Evolutionary conservation across 148 eudicot species (phyloP), one percentile per base, ranked within the genome.

Genomic region (Cornus kousa): DNA sequence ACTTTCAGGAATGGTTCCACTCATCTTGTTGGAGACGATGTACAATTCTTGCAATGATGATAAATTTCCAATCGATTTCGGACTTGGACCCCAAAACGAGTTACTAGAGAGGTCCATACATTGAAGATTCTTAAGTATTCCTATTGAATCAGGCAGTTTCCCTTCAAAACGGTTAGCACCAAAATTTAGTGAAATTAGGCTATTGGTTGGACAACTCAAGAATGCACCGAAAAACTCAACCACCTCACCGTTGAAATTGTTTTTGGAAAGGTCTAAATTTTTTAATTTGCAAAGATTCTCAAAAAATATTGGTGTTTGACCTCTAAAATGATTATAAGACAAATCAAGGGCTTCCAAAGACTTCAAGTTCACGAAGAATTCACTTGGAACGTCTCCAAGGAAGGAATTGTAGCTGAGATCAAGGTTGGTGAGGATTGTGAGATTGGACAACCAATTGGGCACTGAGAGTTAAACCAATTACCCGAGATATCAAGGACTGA

Each of bases 271-370:
- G n/a, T n/a, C n/a, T n/a, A n/a, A n/a, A n/a, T n/a, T n/a, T n/a
- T n/a, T n/a, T n/a, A 80, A 77, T 1, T 50, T 71, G 74, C 78
- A 81, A 7, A 71, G 28, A 7, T 32, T 43, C 9, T 80, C 74
- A 10, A 83, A 9, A 22, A 79, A 20, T 55, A 16, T 16, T 39
- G 31, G 2, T 24, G 31, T 13, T 32, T 12, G 22, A 60, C 66
- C 66, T 60, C 20, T 22, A 14, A 60, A 16, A 60, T 3, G 0
- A 60, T n/a, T n/a, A n/a, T n/a, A n/a, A n/a, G n/a, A n/a, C n/a
- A n/a, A n/a, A n/a, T n/a, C n/a, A n/a, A n/a, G 66, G 19, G 22
- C n/a, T n/a, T 19, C 3, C 5, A 0, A 60, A 14, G 22, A 16
- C 16, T 60, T 60, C 6, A 60, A 19, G 66, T 60, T 60, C 7